Evolutionary conservation across 2,329 filamentous ascomycete species (phyloP).

Genomic region (Phaeosphaeriaceae sp.): DNA sequence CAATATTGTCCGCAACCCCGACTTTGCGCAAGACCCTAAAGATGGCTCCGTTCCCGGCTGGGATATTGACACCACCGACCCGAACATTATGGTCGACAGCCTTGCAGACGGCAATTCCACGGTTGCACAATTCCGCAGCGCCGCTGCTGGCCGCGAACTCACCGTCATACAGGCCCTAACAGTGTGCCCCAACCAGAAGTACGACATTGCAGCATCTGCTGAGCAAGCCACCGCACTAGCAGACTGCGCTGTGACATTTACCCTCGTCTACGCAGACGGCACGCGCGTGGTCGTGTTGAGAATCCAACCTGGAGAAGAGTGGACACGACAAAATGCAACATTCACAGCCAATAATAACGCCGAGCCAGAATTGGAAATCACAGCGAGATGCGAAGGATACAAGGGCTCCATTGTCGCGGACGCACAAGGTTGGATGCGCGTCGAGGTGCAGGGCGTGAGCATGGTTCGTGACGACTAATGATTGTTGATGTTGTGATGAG

Average conservation of each 20-base stretch:
- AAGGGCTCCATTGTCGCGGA: conserved; percentile 20
- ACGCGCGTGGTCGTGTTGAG: conserved; percentile 14
- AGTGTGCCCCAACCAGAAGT: conserved; percentile 33
- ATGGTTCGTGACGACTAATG: conserved; percentile 7
- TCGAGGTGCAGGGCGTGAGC: conserved; percentile 14
- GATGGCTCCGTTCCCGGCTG: conserved; percentile 27
- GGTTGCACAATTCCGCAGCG: conserved; percentile 31
- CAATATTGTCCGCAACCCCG: conserved; percentile 38
- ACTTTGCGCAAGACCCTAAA: conserved; percentile 22
- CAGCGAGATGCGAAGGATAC: conserved; percentile 28
- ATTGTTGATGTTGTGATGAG: too few species aligned
- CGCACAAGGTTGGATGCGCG: conserved; percentile 16
- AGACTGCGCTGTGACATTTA: conserved; percentile 25
- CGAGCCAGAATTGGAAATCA: conserved; percentile 29
- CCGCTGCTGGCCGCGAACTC: conserved; percentile 24
- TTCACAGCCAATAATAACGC: conserved; percentile 31
- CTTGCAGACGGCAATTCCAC: conserved; percentile 10
- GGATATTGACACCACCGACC: conserved; percentile 22
- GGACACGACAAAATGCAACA: conserved; percentile 11
- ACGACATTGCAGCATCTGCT: conserved; percentile 20
- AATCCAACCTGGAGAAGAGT: conserved; percentile 22
- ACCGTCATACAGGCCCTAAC: conserved; percentile 34
- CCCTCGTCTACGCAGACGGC: conserved; percentile 15
- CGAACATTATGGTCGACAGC: conserved; percentile 23
- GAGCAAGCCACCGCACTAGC: conserved; percentile 23